Percentiles rank a stretch among this genome's conserved stretches.
These are phyloP conservation scores for Hypoxylon sp. DNA, from an alignment of 2,329 filamentous ascomycete species.

Conservation along the genomic window DNA sequence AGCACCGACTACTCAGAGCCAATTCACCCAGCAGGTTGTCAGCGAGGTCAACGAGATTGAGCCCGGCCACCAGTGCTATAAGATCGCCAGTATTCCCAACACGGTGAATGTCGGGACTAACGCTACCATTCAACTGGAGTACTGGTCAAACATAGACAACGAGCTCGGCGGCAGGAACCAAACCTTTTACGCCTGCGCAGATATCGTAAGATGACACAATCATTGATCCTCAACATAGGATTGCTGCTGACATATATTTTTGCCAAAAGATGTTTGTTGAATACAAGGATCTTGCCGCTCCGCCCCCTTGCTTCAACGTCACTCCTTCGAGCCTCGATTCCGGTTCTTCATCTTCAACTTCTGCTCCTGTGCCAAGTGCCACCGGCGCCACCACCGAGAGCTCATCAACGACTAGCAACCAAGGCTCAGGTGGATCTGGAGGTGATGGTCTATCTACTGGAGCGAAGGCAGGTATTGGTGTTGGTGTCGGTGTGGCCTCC, in stretches of 20 bases:
- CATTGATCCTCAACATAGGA: not conserved
- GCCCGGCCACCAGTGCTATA: constrained; percentile 56
- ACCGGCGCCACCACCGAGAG: constrained; percentile 24
- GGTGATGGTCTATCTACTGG: constrained; percentile 50
- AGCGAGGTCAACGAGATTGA: constrained; percentile 50
- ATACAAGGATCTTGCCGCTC: constrained; percentile 46
- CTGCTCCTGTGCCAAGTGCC: constrained; percentile 36
- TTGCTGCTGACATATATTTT: not conserved
- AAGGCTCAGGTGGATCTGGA: constrained; percentile 26
- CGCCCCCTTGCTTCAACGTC: constrained; percentile 56
- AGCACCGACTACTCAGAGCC: constrained; percentile 51
- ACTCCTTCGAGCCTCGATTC: constrained; percentile 51
- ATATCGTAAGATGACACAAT: constrained; percentile 50
- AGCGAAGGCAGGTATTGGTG: constrained; percentile 55
- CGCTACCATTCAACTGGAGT: constrained; percentile 55
- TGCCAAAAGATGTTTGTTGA: constrained; percentile 52
- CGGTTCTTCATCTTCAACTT: constrained; percentile 39
- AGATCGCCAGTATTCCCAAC: constrained; percentile 47
- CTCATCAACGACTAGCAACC: constrained; percentile 3
- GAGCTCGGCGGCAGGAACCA: constrained; percentile 52
- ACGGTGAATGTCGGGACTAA: constrained; percentile 50
- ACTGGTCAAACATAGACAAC: constrained; percentile 51
- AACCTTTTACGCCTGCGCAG: constrained; percentile 56
- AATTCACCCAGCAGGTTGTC: constrained; percentile 52
- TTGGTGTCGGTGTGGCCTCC: constrained; percentile 52